These are phyloP conservation scores for Drosera capensis DNA, from an alignment of 148 eudicot species.

Conservation along the genomic window DNA sequence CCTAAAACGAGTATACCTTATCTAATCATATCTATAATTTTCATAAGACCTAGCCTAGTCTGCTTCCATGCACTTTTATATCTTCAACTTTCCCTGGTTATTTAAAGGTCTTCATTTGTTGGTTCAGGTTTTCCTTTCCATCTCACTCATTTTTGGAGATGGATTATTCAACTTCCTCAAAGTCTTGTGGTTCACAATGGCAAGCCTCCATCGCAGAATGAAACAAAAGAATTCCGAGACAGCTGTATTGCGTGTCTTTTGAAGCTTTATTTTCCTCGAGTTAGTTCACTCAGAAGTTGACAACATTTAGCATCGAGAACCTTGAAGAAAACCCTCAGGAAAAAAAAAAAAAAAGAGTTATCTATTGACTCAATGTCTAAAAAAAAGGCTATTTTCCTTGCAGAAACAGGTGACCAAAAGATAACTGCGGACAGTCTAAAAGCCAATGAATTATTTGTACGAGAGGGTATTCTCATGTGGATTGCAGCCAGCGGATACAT, in stretches of 20 bases:
- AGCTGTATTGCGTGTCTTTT: conserved; percentile 11
- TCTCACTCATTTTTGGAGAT: conserved; percentile 55
- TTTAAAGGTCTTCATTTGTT: background rate
- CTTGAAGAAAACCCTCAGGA: background rate
- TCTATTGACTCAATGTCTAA: background rate
- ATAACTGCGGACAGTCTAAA: conserved; percentile 12
- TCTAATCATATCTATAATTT: too few relatives aligned
- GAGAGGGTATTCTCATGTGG: conserved; percentile 56
- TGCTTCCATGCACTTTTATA: too few relatives aligned
- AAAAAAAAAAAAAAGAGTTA: background rate
- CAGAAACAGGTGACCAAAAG: conserved; percentile 12
- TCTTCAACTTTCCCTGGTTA: too few relatives aligned
- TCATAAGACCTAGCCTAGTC: too few relatives aligned
- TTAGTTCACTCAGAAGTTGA: background rate
- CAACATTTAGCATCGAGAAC: too few relatives aligned
- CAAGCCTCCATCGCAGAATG: conserved; percentile 21
- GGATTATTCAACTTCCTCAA: conserved; percentile 54
- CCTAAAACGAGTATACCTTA: too few relatives aligned
- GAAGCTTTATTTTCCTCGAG: background rate
- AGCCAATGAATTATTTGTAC: conserved; percentile 37
- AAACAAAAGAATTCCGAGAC: conserved; percentile 12
- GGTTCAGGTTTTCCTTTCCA: conserved; percentile 46
- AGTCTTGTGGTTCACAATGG: conserved; percentile 19
- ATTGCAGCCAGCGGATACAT: conserved; percentile 39
- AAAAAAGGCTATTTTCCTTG: background rate